phyloP scores from a whole-genome alignment of 805 yeast genomes.

The Lachancea sp. region DNA sequence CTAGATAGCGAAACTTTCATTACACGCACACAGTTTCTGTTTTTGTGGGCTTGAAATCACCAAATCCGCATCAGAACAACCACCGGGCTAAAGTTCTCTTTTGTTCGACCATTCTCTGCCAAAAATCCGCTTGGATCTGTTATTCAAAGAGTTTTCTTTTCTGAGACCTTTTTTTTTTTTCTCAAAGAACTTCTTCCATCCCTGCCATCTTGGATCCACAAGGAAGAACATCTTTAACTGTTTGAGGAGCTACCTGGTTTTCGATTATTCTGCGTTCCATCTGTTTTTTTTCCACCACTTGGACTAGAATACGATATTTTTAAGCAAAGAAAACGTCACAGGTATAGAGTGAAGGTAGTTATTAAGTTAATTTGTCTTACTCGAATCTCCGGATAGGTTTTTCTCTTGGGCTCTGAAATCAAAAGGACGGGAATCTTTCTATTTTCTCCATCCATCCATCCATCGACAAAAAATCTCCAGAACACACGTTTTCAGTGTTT shows the following conservation, averaged over 20 bases:
- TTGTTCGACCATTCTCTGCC: too few species aligned
- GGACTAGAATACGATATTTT: too few species aligned
- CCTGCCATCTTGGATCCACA: not conserved
- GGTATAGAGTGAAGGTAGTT: conserved; percentile 24
- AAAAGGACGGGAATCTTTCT: not conserved
- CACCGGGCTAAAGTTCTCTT: too few species aligned
- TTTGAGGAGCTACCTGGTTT: conserved; percentile 4
- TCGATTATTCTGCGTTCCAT: too few species aligned
- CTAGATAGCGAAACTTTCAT: conserved; percentile 1
- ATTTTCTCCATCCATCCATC: not conserved
- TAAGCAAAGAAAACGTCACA: too few species aligned
- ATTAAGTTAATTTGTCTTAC: conserved; percentile 31
- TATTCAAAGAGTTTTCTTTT: conserved; percentile 3
- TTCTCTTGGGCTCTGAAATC: conserved; percentile 1
- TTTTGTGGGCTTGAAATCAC: not conserved
- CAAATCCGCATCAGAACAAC: too few species aligned
- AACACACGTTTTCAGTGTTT: not conserved
- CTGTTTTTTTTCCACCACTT: too few species aligned
- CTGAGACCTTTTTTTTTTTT: not conserved
- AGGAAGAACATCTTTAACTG: not conserved
- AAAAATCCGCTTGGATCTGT: not conserved
- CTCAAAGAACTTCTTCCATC: too few species aligned
- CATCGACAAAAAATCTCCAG: not conserved
- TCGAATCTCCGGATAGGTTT: conserved; percentile 9
- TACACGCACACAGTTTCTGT: conserved; percentile 5